Evolutionary conservation across 116 monocot species (phyloP).

Genomic region (Iris pallida): DNA sequence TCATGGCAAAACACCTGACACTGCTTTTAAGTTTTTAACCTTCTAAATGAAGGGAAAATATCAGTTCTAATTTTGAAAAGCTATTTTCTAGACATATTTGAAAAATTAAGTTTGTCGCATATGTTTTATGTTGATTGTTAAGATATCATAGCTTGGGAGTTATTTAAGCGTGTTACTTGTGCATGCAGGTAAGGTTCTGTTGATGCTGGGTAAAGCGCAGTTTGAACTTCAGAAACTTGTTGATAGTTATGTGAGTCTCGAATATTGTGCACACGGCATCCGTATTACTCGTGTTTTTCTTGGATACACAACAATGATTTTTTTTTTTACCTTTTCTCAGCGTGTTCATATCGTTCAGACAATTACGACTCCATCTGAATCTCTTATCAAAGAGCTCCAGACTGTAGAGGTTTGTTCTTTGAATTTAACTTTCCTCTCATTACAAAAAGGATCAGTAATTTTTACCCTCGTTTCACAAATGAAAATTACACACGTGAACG

Average conservation of each 20-base stretch:
- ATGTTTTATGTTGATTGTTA: not conserved
- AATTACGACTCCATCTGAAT: conserved; percentile 17
- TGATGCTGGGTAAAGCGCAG: conserved; percentile 43
- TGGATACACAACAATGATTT: not conserved
- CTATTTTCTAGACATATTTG: too few relatives aligned
- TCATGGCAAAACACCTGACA: too few relatives aligned
- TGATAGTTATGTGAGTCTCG: conserved; percentile 33
- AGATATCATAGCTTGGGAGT: not conserved
- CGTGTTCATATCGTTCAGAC: conserved; percentile 15
- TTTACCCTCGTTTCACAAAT: too few relatives aligned
- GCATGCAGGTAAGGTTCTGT: conserved; percentile 17
- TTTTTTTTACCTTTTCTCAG: conserved; percentile 1
- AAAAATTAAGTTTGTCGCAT: too few relatives aligned
- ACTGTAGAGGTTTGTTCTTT: conserved; percentile 23
- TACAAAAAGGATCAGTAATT: too few relatives aligned
- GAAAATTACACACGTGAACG: too few relatives aligned
- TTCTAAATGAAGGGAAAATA: too few relatives aligned
- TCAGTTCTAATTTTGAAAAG: too few relatives aligned
- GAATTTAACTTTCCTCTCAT: not conserved
- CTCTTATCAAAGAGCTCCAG: conserved; percentile 12
- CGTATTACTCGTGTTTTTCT: not conserved
- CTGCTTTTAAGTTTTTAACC: too few relatives aligned
- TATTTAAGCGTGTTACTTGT: not conserved
- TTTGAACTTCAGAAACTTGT: conserved; percentile 47
- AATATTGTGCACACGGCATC: not conserved